phyloP scores from a whole-genome alignment of 192 early-diverging fungal genomes.

The Podila minutissima region DNA sequence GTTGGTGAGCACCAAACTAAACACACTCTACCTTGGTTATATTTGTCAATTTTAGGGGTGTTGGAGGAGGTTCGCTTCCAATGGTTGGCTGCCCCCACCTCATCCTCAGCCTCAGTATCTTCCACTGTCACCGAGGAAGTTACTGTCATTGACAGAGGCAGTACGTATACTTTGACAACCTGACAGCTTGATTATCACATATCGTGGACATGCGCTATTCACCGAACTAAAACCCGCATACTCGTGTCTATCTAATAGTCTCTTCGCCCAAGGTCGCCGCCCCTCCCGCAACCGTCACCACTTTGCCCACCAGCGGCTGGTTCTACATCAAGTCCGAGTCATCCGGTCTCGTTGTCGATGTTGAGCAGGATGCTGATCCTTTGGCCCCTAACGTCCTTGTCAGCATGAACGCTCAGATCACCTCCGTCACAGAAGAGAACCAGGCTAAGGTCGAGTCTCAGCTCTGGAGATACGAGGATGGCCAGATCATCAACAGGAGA shows the following conservation, averaged over 20 bases:
- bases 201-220: neutral
- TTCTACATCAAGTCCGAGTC: conserved; percentile 48
- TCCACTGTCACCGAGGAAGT: conserved; percentile 9
- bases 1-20: neutral
- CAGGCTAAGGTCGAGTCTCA: conserved; percentile 32
- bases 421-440: conserved; percentile 7
- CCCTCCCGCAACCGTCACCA: conserved; percentile 4
- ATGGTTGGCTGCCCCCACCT: conserved; percentile 18
- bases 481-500: conserved; percentile 49
- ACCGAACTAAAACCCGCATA: neutral
- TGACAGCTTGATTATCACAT: neutral
- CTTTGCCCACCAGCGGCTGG: conserved; percentile 37
- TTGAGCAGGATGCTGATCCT: conserved; percentile 26
- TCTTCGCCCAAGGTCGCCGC: neutral
- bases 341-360: conserved; percentile 35
- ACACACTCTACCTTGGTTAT: neutral
- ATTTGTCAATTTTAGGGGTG: conserved; percentile 18
- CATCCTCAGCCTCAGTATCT: conserved; percentile 1
- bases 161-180: conserved; percentile 6
- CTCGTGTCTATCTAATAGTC: neutral
- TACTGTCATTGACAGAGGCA: conserved; percentile 4
- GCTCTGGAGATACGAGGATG: conserved; percentile 47
- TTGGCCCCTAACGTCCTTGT: conserved; percentile 38
- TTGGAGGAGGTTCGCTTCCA: conserved; percentile 36
- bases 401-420: conserved; percentile 25